Conservation (phyloP, 768 basidiomycete species). For the Amanita subjunquillea region DNA sequence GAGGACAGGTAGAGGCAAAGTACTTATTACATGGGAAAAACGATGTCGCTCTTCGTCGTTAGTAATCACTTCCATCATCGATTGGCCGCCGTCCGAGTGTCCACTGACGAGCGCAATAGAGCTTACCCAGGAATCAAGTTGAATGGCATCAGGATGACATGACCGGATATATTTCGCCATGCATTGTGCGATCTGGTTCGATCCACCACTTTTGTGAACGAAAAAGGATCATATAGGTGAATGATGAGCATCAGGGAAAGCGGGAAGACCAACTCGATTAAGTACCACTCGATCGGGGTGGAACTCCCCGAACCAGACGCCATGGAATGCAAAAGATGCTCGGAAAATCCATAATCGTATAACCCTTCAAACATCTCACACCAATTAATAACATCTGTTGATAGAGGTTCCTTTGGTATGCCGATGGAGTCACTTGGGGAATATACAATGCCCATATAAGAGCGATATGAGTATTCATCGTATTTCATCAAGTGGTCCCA, state of each 20-base stretch:
- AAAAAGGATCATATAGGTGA: too few species aligned
- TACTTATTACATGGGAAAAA: constrained; percentile 20
- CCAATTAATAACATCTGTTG: constrained; percentile 19
- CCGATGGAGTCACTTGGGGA: background rate
- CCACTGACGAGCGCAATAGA: background rate
- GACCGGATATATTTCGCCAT: background rate
- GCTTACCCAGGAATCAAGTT: background rate
- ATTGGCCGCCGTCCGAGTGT: background rate
- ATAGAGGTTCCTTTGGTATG: constrained; percentile 5
- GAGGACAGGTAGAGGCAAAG: constrained; percentile 19
- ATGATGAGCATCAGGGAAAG: background rate
- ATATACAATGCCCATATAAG: constrained; percentile 10
- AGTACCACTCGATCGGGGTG: background rate
- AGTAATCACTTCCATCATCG: background rate
- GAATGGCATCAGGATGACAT: background rate
- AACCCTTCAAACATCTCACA: constrained; percentile 20
- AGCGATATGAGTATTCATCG: constrained; percentile 14
- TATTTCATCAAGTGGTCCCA: constrained; percentile 8
- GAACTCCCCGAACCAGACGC: constrained; percentile 8
- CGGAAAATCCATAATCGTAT: constrained; percentile 24
- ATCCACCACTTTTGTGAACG: background rate
- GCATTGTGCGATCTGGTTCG: background rate
- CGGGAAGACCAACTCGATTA: background rate
- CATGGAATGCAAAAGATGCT: constrained; percentile 17
- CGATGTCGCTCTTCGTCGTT: background rate